Evolutionary conservation across 2,329 filamentous ascomycete species (phyloP), one percentile per base, ranked within the genome.

Genomic region (Pseudopithomyces maydicus): DNA sequence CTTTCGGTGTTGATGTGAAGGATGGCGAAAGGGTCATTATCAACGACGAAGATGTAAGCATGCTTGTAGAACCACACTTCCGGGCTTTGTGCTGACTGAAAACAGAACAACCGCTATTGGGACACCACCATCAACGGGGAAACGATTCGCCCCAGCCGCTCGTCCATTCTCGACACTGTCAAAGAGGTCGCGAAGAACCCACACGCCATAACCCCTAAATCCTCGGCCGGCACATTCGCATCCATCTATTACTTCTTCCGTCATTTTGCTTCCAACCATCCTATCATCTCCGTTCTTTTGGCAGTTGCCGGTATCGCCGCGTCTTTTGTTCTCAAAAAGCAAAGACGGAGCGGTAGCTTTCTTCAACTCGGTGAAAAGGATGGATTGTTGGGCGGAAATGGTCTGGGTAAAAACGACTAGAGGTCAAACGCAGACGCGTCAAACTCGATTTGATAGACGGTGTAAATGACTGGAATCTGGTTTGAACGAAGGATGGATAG

Each of bases 11-110:
- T 65, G 90, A 96, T 67, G 88, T 95, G 32, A 82, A 81, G 59
- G 88, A 95, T 61, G 93, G 94, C 46, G 95, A 98, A 76, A 87
- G 91, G 61, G 91, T 99, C 54, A 90, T 99, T 57, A 95, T 99
- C 78, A 97, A 97, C 66, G 95, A 99, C 68, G 91, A 98, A 81
- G 92, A 96, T 76, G 92, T 96, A 82, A 89, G 91, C 83, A 57
- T 53, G 8, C 6, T 26, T 35, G n/a, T 39, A 11, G 14, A 15
- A 29, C 49, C 22, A 26, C 33, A 10, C 47, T 35, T 33, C 23
- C 20, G 12, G 19, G 36, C 19, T 10, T 33, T 23, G 33, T 54
- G 52, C 56, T 66, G 51, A 65, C 54, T 20, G 41, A 36, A 32
- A 11, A 2, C 39, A 96, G 91, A 92, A 91, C 79, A 92, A 91